These are phyloP conservation scores for Fraxinus anomala DNA, from an alignment of 257 asterid species.

Conservation along the genomic window DNA sequence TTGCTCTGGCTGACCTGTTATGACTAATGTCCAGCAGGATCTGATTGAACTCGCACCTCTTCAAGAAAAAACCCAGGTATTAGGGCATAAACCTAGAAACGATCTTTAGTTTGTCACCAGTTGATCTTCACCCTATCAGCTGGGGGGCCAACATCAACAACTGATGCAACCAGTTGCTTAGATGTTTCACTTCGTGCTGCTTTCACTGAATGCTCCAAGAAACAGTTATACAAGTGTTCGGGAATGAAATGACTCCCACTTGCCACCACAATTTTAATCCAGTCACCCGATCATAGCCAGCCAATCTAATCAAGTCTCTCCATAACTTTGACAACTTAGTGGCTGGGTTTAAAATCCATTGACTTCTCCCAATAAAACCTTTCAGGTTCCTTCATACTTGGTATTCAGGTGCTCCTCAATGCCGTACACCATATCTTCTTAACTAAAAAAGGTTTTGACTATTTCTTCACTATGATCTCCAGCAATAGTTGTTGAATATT, in stretches of 20 bases:
- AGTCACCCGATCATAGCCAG: constrained; percentile 88
- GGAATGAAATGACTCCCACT: too few species aligned
- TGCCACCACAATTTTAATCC: too few species aligned
- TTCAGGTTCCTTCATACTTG: constrained; percentile 80
- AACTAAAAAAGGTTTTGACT: constrained; percentile 42
- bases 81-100: constrained; percentile 56
- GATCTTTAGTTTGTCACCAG: constrained; percentile 55
- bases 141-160: constrained; percentile 88
- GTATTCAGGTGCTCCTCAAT: constrained; percentile 81
- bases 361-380: constrained; percentile 63
- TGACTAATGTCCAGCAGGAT: constrained; percentile 60
- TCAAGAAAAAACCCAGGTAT: constrained; percentile 57
- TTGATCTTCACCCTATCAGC: constrained; percentile 97
- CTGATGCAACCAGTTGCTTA: constrained; percentile 68
- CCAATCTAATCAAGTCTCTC: constrained; percentile 81
- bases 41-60: constrained; percentile 59
- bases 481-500: constrained; percentile 43
- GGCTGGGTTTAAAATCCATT: constrained; percentile 83
- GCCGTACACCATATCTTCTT: constrained; percentile 49
- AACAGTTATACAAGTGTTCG: too few species aligned
- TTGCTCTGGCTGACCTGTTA: constrained; percentile 60
- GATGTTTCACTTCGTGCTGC: constrained; percentile 69
- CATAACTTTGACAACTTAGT: constrained; percentile 86
- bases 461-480: constrained; percentile 58
- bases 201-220: constrained; percentile 58